A percentile compares a stretch with the other conserved stretches of the same genome.
Evolutionary conservation across 371 early-diverging fungal genomes (phyloP).

Genomic region (Sanchytrium tribonematis): DNA sequence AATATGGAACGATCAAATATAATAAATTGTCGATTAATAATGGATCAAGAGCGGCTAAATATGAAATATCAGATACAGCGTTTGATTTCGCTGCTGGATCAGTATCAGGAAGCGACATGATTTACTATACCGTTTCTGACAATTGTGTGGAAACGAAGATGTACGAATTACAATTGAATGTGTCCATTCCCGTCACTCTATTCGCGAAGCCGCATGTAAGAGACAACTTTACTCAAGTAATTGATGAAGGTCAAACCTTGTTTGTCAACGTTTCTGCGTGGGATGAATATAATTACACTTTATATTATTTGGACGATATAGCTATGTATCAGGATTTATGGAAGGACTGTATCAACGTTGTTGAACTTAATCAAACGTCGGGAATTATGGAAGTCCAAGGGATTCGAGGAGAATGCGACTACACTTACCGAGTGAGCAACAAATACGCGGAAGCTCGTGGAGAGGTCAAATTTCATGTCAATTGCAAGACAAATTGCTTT

Average conservation of each 20-base stretch:
- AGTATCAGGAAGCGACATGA: not conserved
- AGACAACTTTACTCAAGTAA: not conserved
- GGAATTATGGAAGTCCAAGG: not conserved
- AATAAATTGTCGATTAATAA: conserved; percentile 2
- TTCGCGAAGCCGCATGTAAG: not conserved
- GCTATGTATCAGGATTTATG: not conserved
- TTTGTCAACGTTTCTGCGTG: not conserved
- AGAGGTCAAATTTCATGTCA: not conserved
- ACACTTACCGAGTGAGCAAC: not conserved
- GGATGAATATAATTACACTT: not conserved
- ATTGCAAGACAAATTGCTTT: not conserved
- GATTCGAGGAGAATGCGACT: not conserved
- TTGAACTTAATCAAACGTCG: not conserved
- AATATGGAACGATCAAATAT: conserved; percentile 1
- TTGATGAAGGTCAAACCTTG: not conserved
- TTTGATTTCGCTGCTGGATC: not conserved
- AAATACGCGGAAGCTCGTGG: not conserved
- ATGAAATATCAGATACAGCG: not conserved
- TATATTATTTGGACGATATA: not conserved
- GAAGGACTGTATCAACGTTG: not conserved
- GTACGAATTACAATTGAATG: not conserved
- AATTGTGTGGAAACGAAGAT: not conserved
- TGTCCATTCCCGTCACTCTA: not conserved
- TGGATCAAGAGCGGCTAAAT: not conserved
- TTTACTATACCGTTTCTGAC: not conserved